These are phyloP conservation scores for Kalanchoe fedtschenkoi DNA, from an alignment of 164 flowering plant genomes.

Conservation along the genomic window DNA sequence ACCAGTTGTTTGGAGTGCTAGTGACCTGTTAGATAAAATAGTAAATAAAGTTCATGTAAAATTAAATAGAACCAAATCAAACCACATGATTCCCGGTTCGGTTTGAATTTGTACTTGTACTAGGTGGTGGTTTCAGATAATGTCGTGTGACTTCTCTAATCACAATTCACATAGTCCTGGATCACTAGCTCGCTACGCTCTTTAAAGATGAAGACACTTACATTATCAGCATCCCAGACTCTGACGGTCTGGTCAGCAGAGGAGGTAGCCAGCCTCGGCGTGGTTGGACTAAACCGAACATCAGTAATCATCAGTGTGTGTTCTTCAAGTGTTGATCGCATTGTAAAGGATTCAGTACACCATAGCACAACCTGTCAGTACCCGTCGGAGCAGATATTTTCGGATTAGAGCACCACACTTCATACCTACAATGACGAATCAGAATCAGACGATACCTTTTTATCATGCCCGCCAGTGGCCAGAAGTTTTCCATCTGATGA, in stretches of 20 bases:
- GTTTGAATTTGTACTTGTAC: too few species aligned
- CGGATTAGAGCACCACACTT: not conserved
- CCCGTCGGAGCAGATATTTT: conserved; percentile 8
- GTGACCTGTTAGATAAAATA: too few species aligned
- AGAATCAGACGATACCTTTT: conserved; percentile 19
- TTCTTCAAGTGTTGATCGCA: conserved; percentile 56
- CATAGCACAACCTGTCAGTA: conserved; percentile 59
- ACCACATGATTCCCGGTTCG: too few species aligned
- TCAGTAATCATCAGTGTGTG: conserved; percentile 62
- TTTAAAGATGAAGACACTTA: conserved; percentile 18
- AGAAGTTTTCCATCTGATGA: conserved; percentile 45
- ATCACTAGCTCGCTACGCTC: not conserved
- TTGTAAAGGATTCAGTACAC: conserved; percentile 43
- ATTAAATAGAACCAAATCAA: too few species aligned
- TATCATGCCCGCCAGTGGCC: conserved; percentile 39
- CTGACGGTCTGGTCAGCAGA: conserved; percentile 73
- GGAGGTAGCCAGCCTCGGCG: conserved; percentile 67
- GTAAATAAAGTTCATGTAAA: too few species aligned
- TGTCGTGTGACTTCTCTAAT: too few species aligned
- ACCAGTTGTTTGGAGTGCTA: too few species aligned
- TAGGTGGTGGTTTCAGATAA: too few species aligned
- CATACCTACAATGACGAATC: not conserved
- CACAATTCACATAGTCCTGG: not conserved
- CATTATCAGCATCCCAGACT: conserved; percentile 84
- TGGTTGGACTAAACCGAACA: conserved; percentile 71